Evolutionary conservation across 352 stramenopile species (phyloP).

Genomic region (Saprolegnia diclina): DNA sequence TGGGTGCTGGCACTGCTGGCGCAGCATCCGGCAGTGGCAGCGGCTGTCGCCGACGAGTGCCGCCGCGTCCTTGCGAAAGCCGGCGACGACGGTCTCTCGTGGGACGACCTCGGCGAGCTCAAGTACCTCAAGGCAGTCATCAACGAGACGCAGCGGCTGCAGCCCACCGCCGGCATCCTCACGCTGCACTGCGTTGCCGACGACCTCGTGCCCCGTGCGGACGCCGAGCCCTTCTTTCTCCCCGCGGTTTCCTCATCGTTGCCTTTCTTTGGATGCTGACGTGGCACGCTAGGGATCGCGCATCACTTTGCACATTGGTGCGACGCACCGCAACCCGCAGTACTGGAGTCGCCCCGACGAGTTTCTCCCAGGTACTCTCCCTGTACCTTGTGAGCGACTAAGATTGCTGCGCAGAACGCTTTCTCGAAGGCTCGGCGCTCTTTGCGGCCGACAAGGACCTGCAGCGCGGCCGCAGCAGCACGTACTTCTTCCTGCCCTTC

Average conservation of each 20-base stretch:
- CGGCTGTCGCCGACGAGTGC: neutral
- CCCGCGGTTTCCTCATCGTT: slow-evolving; percentile 31
- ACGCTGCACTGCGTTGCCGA: slow-evolving; percentile 23
- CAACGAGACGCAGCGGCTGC: slow-evolving; percentile 2
- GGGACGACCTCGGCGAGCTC: slow-evolving; percentile 13
- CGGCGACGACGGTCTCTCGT: neutral
- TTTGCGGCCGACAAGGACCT: slow-evolving; percentile 13
- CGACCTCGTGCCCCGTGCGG: neutral
- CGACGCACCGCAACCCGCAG: slow-evolving; percentile 9
- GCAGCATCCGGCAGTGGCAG: neutral
- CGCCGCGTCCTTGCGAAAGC: neutral
- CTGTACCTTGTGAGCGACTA: neutral
- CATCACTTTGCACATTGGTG: slow-evolving; percentile 6
- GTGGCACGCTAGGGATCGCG: neutral
- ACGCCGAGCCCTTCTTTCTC: neutral
- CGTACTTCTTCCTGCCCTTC: slow-evolving; percentile 20
- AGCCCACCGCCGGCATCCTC: neutral
- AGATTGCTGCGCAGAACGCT: neutral
- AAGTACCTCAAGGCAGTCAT: slow-evolving; percentile 22
- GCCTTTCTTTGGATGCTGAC: neutral
- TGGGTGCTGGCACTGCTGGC: slow-evolving; percentile 20
- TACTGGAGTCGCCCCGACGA: slow-evolving; percentile 16
- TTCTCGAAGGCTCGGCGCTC: neutral
- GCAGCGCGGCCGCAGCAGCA: slow-evolving; percentile 6
- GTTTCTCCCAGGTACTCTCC: slow-evolving; percentile 13